Percentiles rank a stretch among this genome's conserved stretches.
These are phyloP conservation scores for Volutella citrinella DNA, from an alignment of 2,329 filamentous ascomycete species.

Conservation along the genomic window DNA sequence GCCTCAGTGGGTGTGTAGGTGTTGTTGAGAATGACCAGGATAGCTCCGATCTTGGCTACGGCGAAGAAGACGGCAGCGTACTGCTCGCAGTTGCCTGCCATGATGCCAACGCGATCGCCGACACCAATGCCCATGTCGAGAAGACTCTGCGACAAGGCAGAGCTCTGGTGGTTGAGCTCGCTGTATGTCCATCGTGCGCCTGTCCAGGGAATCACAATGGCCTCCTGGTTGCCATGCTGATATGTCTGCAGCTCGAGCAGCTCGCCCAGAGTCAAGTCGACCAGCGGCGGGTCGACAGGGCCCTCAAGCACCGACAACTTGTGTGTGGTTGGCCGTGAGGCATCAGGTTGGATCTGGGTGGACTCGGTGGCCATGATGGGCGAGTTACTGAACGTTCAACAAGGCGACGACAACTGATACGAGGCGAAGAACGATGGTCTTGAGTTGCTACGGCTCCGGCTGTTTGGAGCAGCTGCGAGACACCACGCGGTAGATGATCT, in stretches of 20 bases:
- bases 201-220: slow-evolving; percentile 73
- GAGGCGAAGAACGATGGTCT: no score
- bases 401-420: no score
- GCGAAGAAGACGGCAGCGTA: slow-evolving; percentile 77
- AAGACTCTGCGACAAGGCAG: slow-evolving; percentile 61
- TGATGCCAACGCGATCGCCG: slow-evolving; percentile 71
- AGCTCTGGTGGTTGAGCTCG: slow-evolving; percentile 60
- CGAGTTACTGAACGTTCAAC: no score
- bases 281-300: slow-evolving; percentile 63
- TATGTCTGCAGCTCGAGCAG: slow-evolving; percentile 69
- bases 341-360: slow-evolving; percentile 25
- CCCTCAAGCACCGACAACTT: slow-evolving; percentile 63
- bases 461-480: no score
- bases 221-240: slow-evolving; percentile 63
- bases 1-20: slow-evolving; percentile 75
- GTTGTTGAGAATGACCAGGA: slow-evolving; percentile 77
- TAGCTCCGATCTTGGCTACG: slow-evolving; percentile 62
- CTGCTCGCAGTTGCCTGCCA: slow-evolving; percentile 78
- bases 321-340: slow-evolving; percentile 30
- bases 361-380: slow-evolving; percentile 28
- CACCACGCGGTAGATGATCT: no score
- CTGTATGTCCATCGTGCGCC: slow-evolving; percentile 71
- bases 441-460: no score
- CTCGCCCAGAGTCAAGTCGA: slow-evolving; percentile 70
- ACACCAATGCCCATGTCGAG: slow-evolving; percentile 63